Percentiles rank a stretch among this genome's conserved stretches.
phyloP scores from a whole-genome alignment of 23 red algal genomes.

The Cyanidioschyzon merolae region DNA sequence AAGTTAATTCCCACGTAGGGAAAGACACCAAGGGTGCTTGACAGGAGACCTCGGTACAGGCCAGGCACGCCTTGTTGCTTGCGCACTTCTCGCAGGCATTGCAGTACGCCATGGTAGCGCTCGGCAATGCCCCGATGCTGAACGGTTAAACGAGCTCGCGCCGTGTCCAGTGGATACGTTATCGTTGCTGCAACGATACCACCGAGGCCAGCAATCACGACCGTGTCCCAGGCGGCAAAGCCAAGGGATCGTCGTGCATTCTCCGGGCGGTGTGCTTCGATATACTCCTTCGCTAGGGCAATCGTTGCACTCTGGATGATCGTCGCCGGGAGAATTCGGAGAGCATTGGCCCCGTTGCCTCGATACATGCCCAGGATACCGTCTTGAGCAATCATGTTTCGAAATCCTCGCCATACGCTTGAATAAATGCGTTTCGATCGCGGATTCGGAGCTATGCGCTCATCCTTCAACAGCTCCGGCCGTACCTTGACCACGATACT shows the following conservation, averaged over 20 bases:
- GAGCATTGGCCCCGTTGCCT: slow-evolving; percentile 81
- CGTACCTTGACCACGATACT: not conserved
- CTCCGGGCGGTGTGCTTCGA: not conserved
- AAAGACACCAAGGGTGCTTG: slow-evolving; percentile 59
- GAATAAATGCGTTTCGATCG: slow-evolving; percentile 17
- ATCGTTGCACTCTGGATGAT: slow-evolving; percentile 61
- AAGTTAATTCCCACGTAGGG: slow-evolving; percentile 77
- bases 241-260: not conserved
- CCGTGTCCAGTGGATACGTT: slow-evolving; percentile 62
- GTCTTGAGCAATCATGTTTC: slow-evolving; percentile 60
- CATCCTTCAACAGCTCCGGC: not conserved
- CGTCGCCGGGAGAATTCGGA: slow-evolving; percentile 73
- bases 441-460: not conserved
- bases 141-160: slow-evolving; percentile 60
- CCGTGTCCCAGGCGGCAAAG: slow-evolving; percentile 10
- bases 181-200: slow-evolving; percentile 47
- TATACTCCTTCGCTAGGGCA: slow-evolving; percentile 17
- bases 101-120: slow-evolving; percentile 48
- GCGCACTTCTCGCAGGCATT: slow-evolving; percentile 39
- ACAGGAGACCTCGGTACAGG: slow-evolving; percentile 61
- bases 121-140: slow-evolving; percentile 38
- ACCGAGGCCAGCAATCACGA: slow-evolving; percentile 41
- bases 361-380: slow-evolving; percentile 42
- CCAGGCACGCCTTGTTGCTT: slow-evolving; percentile 34
- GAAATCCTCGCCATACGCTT: slow-evolving; percentile 29